A percentile compares a stretch with the other conserved stretches of the same genome.
Conservation (phyloP, 129 eudicot genomes). For the Tagetes erecta region DNA sequence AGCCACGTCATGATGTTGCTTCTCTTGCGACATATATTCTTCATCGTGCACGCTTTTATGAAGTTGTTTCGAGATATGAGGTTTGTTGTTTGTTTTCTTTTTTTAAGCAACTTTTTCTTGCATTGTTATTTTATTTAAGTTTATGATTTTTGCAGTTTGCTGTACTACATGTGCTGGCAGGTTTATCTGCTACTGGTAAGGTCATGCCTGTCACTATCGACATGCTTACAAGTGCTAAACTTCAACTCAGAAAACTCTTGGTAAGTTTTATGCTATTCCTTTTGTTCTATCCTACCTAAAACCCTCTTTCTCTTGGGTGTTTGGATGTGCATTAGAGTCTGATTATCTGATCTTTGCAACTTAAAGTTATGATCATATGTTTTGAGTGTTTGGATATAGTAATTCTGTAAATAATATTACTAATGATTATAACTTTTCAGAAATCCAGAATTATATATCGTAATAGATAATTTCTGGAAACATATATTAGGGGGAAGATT, state of each 20-base stretch:
- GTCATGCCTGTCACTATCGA: slow-evolving; percentile 43
- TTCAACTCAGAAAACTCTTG: slow-evolving; percentile 74
- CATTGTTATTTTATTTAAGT: slow-evolving; percentile 10
- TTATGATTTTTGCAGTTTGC: slow-evolving; percentile 51
- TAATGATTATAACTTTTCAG: neutral
- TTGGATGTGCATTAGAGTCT: neutral
- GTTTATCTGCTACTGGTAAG: slow-evolving; percentile 46
- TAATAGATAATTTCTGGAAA: slow-evolving; percentile 1
- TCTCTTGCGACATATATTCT: slow-evolving; percentile 83
- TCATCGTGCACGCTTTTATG: slow-evolving; percentile 77
- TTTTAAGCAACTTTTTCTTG: slow-evolving; percentile 1
- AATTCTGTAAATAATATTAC: neutral
- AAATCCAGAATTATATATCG: neutral
- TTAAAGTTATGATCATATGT: neutral
- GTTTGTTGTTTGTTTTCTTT: slow-evolving; percentile 34
- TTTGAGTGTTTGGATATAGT: neutral
- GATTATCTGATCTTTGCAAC: neutral
- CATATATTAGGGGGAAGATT: neutral
- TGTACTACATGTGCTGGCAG: slow-evolving; percentile 63
- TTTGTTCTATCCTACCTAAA: neutral
- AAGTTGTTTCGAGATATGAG: slow-evolving; percentile 94
- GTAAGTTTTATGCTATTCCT: slow-evolving; percentile 48
- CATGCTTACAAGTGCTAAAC: slow-evolving; percentile 68
- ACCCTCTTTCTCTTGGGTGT: neutral
- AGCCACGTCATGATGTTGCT: slow-evolving; percentile 92